Evolutionary conservation across 1,139 yeast genomes (phyloP).

Genomic region (Yamadazyma sp.): DNA sequence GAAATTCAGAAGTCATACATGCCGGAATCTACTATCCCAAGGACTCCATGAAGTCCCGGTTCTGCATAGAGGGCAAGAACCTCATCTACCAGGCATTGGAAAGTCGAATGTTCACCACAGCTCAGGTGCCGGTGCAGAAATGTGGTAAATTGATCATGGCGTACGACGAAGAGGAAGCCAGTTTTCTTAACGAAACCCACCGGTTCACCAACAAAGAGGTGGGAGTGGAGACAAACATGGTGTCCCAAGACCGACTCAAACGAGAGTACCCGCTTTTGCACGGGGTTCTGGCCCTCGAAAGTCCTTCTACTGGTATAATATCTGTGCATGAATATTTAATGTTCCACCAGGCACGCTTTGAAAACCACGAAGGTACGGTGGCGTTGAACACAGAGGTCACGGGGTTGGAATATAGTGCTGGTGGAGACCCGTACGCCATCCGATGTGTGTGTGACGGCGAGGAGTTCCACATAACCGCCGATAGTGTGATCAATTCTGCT

Average conservation of each 20-base stretch:
- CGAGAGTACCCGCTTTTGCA: conserved; percentile 61
- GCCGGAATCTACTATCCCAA: conserved; percentile 85
- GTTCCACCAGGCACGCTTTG: conserved; percentile 55
- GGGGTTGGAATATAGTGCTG: conserved; percentile 32
- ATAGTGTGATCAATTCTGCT: conserved; percentile 69
- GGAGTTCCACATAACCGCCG: conserved; percentile 51
- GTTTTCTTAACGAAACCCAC: conserved; percentile 54
- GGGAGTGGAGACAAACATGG: conserved; percentile 60
- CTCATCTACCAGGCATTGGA: conserved; percentile 54
- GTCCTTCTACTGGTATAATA: conserved; percentile 86
- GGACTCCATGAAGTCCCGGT: conserved; percentile 60
- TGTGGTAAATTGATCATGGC: conserved; percentile 94
- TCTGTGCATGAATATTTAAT: conserved; percentile 76
- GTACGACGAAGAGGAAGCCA: conserved; percentile 63
- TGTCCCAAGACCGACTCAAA: conserved; percentile 45
- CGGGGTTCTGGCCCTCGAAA: conserved; percentile 62
- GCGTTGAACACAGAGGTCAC: conserved; percentile 62
- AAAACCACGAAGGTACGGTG: conserved; percentile 59
- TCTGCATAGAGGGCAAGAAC: conserved; percentile 75
- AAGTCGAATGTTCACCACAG: conserved; percentile 33
- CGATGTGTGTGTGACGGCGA: conserved; percentile 31
- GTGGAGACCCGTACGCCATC: conserved; percentile 25
- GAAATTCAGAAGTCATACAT: conserved; percentile 91
- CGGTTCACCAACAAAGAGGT: conserved; percentile 46
- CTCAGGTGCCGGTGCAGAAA: conserved; percentile 48